phyloP scores from a whole-genome alignment of 2,329 filamentous ascomycete genomes.

The Geosmithia putterillii region DNA sequence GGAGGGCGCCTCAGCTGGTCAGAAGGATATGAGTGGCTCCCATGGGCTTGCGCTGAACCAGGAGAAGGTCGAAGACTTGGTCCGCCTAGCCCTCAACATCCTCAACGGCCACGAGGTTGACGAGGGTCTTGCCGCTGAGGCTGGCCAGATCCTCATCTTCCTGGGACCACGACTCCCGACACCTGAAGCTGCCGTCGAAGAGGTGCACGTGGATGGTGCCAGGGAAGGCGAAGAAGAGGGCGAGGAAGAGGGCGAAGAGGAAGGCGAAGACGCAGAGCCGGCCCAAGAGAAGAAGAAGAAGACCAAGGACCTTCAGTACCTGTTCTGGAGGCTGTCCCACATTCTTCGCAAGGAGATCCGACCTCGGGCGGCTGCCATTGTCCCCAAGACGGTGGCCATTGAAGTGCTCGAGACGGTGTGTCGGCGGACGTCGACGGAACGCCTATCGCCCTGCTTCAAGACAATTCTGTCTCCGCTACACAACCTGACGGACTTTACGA shows the following conservation, averaged over 20 bases:
- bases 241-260: constrained; percentile 31
- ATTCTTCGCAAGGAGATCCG: constrained; percentile 66
- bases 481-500: constrained; percentile 71
- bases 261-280: constrained; percentile 26
- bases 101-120: constrained; percentile 53
- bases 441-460: constrained; percentile 51
- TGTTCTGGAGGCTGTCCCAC: constrained; percentile 67
- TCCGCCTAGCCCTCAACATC: constrained; percentile 33
- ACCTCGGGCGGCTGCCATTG: constrained; percentile 49
- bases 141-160: constrained; percentile 72
- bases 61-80: constrained; percentile 50
- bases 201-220: constrained; percentile 27
- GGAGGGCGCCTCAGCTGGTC: constrained; percentile 28
- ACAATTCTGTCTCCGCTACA: constrained; percentile 52
- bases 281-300: constrained; percentile 4
- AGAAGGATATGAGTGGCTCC: constrained; percentile 52
- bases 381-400: constrained; percentile 65
- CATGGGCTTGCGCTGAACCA: constrained; percentile 56
- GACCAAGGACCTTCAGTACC: constrained; percentile 45
- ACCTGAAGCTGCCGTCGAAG: constrained; percentile 22
- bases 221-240: constrained; percentile 22
- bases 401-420: constrained; percentile 61
- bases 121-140: constrained; percentile 66
- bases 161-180: constrained; percentile 47
- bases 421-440: constrained; percentile 42